Evolutionary conservation across 2,329 filamentous ascomycete species (phyloP).

Genomic region (Talaromyces marneffei): DNA sequence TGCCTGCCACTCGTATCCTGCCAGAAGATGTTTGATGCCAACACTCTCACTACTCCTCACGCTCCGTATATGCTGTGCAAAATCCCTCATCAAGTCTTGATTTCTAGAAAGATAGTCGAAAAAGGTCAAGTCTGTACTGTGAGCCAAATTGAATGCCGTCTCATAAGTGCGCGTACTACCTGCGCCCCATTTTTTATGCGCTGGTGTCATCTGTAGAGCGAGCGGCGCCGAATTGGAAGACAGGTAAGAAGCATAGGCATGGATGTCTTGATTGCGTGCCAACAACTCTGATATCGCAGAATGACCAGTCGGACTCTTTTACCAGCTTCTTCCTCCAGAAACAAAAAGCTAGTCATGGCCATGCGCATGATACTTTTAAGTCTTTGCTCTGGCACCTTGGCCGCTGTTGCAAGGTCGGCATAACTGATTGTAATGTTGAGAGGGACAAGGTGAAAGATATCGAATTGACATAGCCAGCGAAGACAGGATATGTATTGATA

Average conservation of each 20-base stretch:
- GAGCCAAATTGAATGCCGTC: conserved; percentile 26
- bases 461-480: neutral
- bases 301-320: neutral
- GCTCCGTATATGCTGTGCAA: conserved; percentile 52
- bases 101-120: conserved; percentile 29
- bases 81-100: conserved; percentile 41
- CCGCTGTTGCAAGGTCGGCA: neutral
- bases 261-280: neutral
- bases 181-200: neutral
- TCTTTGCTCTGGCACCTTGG: neutral
- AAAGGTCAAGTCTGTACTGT: conserved; percentile 24
- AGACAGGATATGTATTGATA: neutral
- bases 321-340: neutral
- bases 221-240: neutral
- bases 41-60: conserved; percentile 54
- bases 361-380: neutral
- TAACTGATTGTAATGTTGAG: neutral
- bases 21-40: conserved; percentile 48
- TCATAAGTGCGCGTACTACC: conserved; percentile 11
- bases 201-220: neutral
- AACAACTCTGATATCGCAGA: neutral
- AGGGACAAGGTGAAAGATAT: neutral
- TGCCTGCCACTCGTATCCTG: neutral
- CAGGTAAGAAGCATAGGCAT: neutral
- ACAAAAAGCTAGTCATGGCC: neutral